A percentile compares a stretch with the other conserved stretches of the same genome.
These are phyloP conservation scores for Albizia julibrissin DNA, from an alignment of 306 rosid species.

Conservation along the genomic window DNA sequence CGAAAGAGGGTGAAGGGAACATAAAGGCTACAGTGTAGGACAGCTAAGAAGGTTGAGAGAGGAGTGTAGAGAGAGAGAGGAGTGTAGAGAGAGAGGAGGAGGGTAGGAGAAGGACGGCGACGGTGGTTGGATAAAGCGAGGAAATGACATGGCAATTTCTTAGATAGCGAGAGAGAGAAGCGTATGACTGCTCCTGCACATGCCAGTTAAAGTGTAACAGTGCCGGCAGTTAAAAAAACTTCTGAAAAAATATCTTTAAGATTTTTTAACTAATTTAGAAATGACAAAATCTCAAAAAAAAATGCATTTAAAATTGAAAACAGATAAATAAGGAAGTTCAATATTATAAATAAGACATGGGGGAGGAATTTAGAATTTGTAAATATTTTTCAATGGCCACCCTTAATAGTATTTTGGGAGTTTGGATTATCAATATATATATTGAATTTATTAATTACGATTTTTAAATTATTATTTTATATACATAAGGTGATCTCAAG, in stretches of 20 bases:
- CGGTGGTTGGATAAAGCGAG: slow-evolving; percentile 59
- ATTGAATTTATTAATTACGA: no score
- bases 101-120: slow-evolving; percentile 46
- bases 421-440: fast-evolving
- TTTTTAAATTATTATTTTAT: no score
- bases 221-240: background rate
- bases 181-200: background rate
- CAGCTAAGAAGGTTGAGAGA: slow-evolving; percentile 39
- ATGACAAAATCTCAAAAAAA: no score
- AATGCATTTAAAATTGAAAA: no score
- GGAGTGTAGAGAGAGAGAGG: background rate
- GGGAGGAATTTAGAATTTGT: no score
- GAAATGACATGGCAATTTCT: slow-evolving; percentile 50
- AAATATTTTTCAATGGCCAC: no score
- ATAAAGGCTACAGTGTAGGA: slow-evolving; percentile 38
- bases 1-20: slow-evolving; percentile 24
- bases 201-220: background rate
- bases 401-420: no score
- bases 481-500: no score
- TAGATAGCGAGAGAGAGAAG: slow-evolving; percentile 17
- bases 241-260: no score
- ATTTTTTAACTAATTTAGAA: no score
- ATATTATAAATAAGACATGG: no score
- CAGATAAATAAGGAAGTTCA: no score
- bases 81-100: background rate